phyloP scores from a whole-genome alignment of 1,139 yeast species.

The Hyphopichia wangnamkhiaoensis region DNA sequence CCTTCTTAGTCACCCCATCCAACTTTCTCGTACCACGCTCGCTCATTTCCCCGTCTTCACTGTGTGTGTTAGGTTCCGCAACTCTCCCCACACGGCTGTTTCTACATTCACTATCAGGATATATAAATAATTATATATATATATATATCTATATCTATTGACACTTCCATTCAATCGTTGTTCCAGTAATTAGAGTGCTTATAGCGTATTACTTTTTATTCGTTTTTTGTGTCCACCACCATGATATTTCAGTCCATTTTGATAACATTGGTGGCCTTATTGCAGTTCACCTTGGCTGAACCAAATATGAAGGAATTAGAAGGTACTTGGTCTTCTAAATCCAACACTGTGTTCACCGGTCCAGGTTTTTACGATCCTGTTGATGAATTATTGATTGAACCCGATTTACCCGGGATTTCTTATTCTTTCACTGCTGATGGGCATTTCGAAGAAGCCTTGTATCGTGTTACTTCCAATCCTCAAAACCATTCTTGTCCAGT shows the following conservation, averaged over 20 bases:
- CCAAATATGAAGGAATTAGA: constrained; percentile 45
- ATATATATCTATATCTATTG: no score
- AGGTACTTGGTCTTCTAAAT: constrained; percentile 97
- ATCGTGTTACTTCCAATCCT: constrained; percentile 74
- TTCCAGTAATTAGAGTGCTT: no score
- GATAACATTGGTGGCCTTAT: neutral
- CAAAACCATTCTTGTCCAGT: constrained; percentile 76
- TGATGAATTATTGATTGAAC: constrained; percentile 90
- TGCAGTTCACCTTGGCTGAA: constrained; percentile 12
- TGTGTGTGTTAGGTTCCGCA: no score
- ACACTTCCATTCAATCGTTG: no score
- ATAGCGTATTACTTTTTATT: neutral
- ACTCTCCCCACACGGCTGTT: no score
- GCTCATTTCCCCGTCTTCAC: no score
- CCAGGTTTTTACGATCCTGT: constrained; percentile 96
- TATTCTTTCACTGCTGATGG: constrained; percentile 94
- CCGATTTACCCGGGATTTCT: constrained; percentile 91
- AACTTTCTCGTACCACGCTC: no score
- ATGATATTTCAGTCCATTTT: constrained; percentile 1
- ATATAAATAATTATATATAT: no score
- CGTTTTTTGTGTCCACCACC: neutral
- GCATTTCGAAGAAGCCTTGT: constrained; percentile 83
- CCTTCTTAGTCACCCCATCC: no score
- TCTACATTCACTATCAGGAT: no score
- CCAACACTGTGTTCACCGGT: constrained; percentile 93